Conservation (phyloP, 768 basidiomycete species). For the Pisolithus tinctorius region DNA sequence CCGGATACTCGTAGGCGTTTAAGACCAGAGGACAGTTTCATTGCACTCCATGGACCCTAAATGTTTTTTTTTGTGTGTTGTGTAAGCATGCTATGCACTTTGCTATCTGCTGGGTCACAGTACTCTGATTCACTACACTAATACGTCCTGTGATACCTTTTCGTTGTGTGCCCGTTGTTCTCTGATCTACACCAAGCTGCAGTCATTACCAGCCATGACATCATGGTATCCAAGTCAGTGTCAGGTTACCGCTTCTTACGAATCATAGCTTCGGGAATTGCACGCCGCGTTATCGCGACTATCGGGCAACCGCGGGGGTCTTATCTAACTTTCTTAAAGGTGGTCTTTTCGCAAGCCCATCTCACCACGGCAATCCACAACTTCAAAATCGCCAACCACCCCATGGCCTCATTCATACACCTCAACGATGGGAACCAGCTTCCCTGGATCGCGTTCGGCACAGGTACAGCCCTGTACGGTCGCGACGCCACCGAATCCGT, state of each 20-base stretch:
- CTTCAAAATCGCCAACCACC: neutral
- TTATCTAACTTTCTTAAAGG: too few species aligned
- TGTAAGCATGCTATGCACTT: neutral
- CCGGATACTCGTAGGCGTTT: conserved; percentile 27
- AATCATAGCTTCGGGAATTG: too few species aligned
- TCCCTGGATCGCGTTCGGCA: conserved; percentile 34
- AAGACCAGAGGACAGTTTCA: conserved; percentile 28
- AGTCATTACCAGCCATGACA: too few species aligned
- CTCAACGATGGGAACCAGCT: conserved; percentile 33
- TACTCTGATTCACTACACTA: neutral
- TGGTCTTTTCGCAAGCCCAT: too few species aligned
- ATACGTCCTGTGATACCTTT: too few species aligned
- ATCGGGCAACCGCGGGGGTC: too few species aligned
- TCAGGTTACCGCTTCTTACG: too few species aligned
- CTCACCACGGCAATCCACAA: too few species aligned
- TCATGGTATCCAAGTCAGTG: too few species aligned
- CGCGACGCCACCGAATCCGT: conserved; percentile 17
- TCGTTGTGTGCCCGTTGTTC: neutral
- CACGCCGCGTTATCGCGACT: too few species aligned
- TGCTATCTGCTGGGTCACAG: neutral
- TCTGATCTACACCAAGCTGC: neutral
- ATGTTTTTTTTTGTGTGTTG: neutral
- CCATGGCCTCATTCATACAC: conserved; percentile 22
- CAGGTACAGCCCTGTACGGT: conserved; percentile 28
- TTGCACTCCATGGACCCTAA: conserved; percentile 24